Base-by-base conservation (phyloP, 805 yeast genomes). In the Kazachstania martiniae region DNA sequence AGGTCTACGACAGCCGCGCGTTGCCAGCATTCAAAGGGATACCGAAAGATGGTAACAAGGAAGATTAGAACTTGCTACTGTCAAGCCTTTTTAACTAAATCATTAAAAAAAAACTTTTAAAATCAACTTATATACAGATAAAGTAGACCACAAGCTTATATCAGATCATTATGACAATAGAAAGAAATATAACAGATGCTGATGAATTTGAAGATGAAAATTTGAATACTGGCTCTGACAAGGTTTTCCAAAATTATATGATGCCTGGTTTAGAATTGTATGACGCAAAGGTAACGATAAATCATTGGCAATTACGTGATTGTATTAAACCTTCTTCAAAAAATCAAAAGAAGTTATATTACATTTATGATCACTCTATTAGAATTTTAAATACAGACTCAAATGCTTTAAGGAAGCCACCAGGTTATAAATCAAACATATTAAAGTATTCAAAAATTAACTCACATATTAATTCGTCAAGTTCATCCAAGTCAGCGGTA, bases 301-400 rank as follows among this genome's bases (percentile, higher is more conserved):
- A 54, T 17, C 78, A 84, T 59, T 85, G 94, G 94, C 95, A 84
- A 53, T 62, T 85, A 21, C 64, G 93, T 23, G 89, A 85, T 48
- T 64, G 85, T 46, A 61, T 85, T 5, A 70, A 74, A 41, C 67
- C 70, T 12, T 58, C 64, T 12, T 52, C 77, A 34, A 39, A 46
- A 29, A 36, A 52, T 34, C 54, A 65, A 39, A 49, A 68, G 38
- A 63, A 63, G 27, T 59, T 81, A 7, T 65, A 69, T 35, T 82
- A 76, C 50, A 77, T 86, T 1, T 62, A 61, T 36, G 72, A 73
- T 26, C 73, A 72, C 37, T 49, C 66, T 15, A 65, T 82, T 21
- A 64, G 68, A 39, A 38, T 58, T 14, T 53, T 72, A 8, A 64
- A 70, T 39, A 54, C 70, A 19, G 33, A 38, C 25, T 34, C 42